phyloP scores from a whole-genome alignment of 2,329 filamentous ascomycete genomes.

The Ceratocystis albifundus region DNA sequence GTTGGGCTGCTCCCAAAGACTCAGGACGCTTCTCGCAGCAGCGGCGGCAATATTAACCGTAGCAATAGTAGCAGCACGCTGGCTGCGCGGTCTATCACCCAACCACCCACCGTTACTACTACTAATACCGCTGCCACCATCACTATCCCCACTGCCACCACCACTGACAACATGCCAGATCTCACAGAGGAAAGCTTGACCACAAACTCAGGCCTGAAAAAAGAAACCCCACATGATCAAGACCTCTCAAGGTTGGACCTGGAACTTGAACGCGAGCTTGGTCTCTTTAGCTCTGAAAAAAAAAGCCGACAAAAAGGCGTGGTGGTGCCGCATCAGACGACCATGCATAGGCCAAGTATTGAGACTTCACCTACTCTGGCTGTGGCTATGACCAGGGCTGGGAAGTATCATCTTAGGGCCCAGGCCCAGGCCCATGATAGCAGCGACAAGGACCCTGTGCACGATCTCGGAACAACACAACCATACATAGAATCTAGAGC shows the following conservation, averaged over 20 bases:
- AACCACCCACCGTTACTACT: no score
- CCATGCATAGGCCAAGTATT: not conserved
- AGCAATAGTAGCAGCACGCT: not conserved
- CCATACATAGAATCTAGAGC: slow-evolving; percentile 6
- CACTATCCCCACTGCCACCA: not conserved
- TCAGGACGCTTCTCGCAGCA: not conserved
- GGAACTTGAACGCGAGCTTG: slow-evolving; percentile 8
- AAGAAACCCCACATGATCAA: not conserved
- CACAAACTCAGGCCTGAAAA: not conserved
- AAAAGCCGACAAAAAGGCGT: not conserved
- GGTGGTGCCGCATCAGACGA: slow-evolving; percentile 8
- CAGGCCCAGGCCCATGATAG: slow-evolving; percentile 3
- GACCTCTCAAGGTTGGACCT: not conserved
- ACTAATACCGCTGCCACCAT: not conserved
- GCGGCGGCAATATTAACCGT: not conserved
- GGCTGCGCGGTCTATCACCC: not conserved
- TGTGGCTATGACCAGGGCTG: slow-evolving; percentile 10
- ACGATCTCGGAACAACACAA: slow-evolving; percentile 10
- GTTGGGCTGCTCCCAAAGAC: no score
- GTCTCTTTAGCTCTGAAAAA: not conserved
- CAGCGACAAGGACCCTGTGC: slow-evolving; percentile 11
- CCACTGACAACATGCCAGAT: not conserved
- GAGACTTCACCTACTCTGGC: not conserved
- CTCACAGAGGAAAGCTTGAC: not conserved
- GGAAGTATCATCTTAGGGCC: slow-evolving; percentile 11